Evolutionary conservation across 257 asterid species (phyloP), one percentile per base, ranked within the genome.

Genomic region (Lithospermum erythrorhizon): DNA sequence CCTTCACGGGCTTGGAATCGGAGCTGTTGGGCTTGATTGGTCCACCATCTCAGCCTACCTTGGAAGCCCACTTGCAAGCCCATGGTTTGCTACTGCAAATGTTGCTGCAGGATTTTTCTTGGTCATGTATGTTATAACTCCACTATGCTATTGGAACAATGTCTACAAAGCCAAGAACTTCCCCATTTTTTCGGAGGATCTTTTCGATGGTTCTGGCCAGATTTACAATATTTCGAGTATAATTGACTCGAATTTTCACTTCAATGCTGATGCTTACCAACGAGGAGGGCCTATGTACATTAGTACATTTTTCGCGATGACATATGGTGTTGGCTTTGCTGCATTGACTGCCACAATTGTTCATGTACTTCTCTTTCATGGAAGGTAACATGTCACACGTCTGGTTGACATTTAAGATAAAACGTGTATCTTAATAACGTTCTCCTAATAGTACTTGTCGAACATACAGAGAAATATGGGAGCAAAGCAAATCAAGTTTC

Each of bases 61-160:
- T 9, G 97, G 97, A 9, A 91, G 98, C 81, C 98, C 98, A 15
- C 72, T 91, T 64, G 96, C 95, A 51, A 91, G 98, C 82, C 98
- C 98, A 18, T 91, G 98, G 98, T 91, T 91, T 60, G 96, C 97
- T 25, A 84, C 98, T 65, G 98, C 84, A 53, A 91, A 91, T 56
- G 75, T 91, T 48, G 95, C 98, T 48, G 87, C 71, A 61, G 98
- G 97, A 53, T 91, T 82, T 78, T 65, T 86, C 55, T 68, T 88
- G 56, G 66, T 89, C 74, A 72, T 84, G 86, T 91, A 88, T 57
- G 76, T 79, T 21, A 57, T 84, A 32, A 78, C 90, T 22, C 98
- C 97, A 24, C 37, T 81, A 14, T 65, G 73, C 75, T 91, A 91
- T 64, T 85, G 95, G 95, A 69, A 75, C 77, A 67, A 86, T 61